Evolutionary conservation across 2,329 filamentous ascomycete genomes (phyloP).

Genomic region (Sporothrix sp.): DNA sequence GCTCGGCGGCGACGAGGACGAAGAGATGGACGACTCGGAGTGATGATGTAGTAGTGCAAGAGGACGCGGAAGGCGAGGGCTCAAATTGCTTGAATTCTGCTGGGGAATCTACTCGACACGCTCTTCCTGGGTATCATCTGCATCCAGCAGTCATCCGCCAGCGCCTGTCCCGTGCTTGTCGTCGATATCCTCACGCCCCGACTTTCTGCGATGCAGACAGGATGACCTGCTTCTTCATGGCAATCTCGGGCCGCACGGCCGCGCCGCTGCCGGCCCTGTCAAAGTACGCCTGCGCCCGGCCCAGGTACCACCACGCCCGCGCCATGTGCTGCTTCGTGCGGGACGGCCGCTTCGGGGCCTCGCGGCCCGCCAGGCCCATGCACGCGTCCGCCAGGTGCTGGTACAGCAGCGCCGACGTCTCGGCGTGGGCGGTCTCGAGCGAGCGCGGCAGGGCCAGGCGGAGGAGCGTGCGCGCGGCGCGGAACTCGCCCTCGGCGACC

Average conservation of each 20-base stretch:
- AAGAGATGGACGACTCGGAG: conserved; percentile 7
- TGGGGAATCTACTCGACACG: too few relatives aligned
- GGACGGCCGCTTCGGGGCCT: neutral
- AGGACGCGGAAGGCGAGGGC: too few relatives aligned
- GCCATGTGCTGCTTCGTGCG: conserved; percentile 10
- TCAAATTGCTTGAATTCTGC: too few relatives aligned
- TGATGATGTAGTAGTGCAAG: neutral
- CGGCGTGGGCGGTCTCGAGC: conserved; percentile 58
- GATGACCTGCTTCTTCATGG: conserved; percentile 11
- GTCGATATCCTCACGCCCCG: neutral
- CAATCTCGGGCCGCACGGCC: neutral
- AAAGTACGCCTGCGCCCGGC: conserved; percentile 9
- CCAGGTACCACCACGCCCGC: conserved; percentile 14
- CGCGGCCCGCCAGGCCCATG: conserved; percentile 61
- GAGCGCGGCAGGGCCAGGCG: conserved; percentile 64
- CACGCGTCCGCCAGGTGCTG: conserved; percentile 63
- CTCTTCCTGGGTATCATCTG: too few relatives aligned
- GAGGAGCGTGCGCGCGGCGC: conserved; percentile 54
- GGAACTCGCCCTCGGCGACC: conserved; percentile 60
- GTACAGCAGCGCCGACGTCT: conserved; percentile 57
- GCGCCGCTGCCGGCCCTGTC: conserved; percentile 3
- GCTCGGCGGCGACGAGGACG: neutral
- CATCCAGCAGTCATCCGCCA: too few relatives aligned
- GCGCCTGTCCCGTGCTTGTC: neutral
- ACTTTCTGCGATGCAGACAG: conserved; percentile 2